Percentiles rank a stretch among this genome's conserved stretches.
Conservation (phyloP, 129 eudicot genomes). For the Chrysanthemum lavandulifolium region DNA sequence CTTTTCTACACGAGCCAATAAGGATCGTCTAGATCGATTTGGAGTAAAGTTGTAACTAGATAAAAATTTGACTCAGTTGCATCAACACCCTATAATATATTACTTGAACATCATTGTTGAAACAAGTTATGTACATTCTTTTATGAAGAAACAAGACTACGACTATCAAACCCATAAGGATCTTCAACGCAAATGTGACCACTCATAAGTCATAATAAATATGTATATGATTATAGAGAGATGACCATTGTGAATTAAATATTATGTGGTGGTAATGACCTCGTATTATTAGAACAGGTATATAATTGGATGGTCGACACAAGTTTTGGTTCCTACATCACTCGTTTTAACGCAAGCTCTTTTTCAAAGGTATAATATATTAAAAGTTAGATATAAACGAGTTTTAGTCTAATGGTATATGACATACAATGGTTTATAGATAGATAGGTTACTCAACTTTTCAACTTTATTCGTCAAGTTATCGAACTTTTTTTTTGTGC, state of each 20-base stretch:
- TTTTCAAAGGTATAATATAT: background rate
- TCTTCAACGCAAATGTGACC: background rate
- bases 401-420: too few species aligned
- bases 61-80: too few species aligned
- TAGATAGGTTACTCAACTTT: too few species aligned
- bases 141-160: background rate
- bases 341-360: background rate
- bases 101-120: too few species aligned
- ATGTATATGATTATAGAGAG: background rate
- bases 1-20: too few species aligned
- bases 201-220: background rate
- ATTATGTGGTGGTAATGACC: slow-evolving; percentile 7
- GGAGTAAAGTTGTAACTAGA: too few species aligned
- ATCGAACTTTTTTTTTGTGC: too few species aligned
- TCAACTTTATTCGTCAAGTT: too few species aligned
- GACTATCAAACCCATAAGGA: background rate
- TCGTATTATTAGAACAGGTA: background rate
- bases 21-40: too few species aligned
- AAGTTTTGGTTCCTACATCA: slow-evolving; percentile 7
- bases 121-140: background rate
- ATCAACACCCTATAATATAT: too few species aligned
- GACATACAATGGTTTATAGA: too few species aligned
- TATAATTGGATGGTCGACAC: slow-evolving; percentile 13
- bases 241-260: background rate
- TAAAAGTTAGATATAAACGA: too few species aligned